phyloP scores from a whole-genome alignment of 73 alveolate genomes.

The Stentor roeselii region DNA sequence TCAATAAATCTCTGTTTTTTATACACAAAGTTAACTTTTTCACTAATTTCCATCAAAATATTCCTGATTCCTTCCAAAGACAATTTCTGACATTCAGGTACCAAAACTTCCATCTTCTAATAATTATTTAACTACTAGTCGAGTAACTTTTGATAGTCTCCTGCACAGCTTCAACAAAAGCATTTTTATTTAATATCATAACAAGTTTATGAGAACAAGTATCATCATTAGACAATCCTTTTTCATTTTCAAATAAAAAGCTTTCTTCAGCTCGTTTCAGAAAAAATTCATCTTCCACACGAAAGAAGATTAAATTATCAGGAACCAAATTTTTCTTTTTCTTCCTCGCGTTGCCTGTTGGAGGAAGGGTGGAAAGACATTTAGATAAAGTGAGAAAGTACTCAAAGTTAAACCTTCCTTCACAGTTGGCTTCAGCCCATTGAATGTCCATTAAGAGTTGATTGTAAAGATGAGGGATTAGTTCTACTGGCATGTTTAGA shows the following conservation, averaged over 20 bases:
- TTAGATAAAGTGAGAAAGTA: not conserved
- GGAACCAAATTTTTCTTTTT: not conserved
- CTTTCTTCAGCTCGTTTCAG: constrained; percentile 16
- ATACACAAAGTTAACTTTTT: no score
- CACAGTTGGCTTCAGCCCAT: constrained; percentile 18
- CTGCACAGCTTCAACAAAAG: not conserved
- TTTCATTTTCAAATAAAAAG: not conserved
- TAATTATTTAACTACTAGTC: not conserved
- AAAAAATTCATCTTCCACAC: constrained; percentile 12
- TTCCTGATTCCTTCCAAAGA: not conserved
- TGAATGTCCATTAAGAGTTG: constrained; percentile 19
- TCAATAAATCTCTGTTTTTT: not conserved
- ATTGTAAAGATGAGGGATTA: constrained; percentile 19
- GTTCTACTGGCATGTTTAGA: constrained; percentile 28
- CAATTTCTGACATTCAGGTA: not conserved
- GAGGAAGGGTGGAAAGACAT: not conserved
- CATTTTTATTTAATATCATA: not conserved
- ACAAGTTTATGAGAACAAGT: constrained; percentile 1
- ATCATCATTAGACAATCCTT: not conserved
- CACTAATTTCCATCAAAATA: no score
- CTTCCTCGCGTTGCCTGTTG: constrained; percentile 6
- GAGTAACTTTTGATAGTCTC: not conserved
- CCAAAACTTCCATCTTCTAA: not conserved
- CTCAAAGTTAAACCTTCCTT: not conserved
- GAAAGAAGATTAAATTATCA: not conserved